Percentiles rank a stretch among this genome's conserved stretches.
phyloP scores from a whole-genome alignment of 169 alveolate species.

The Plasmodium vivax region DNA sequence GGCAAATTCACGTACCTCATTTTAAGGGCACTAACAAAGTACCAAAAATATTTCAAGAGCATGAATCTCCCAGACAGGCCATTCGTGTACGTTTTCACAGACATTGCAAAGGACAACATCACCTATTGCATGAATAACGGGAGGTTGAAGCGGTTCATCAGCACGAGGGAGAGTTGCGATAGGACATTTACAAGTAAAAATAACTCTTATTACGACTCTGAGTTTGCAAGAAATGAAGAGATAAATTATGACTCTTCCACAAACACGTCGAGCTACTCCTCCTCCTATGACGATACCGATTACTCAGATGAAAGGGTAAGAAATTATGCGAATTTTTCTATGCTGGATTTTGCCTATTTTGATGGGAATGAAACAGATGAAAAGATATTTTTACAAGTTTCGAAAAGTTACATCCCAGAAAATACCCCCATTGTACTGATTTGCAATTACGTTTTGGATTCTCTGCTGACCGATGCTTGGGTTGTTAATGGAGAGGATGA shows the following conservation, averaged over 20 bases:
- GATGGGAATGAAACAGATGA: conserved; percentile 84
- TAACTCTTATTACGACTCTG: conserved; percentile 52
- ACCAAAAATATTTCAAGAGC: conserved; percentile 79
- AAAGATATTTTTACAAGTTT: conserved; percentile 69
- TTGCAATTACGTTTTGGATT: conserved; percentile 87
- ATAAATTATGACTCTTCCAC: conserved; percentile 24
- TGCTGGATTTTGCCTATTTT: conserved; percentile 87
- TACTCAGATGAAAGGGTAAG: conserved; percentile 33
- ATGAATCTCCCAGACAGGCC: conserved; percentile 85
- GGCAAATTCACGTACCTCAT: conserved; percentile 85
- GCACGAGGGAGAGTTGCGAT: conserved; percentile 51
- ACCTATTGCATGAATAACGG: conserved; percentile 79
- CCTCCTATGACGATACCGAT: conserved; percentile 21
- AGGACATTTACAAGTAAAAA: conserved; percentile 46
- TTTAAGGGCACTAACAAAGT: conserved; percentile 83
- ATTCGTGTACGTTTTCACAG: conserved; percentile 87
- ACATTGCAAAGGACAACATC: conserved; percentile 84
- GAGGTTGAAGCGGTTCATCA: conserved; percentile 75
- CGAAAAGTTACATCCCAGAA: conserved; percentile 76
- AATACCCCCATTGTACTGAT: conserved; percentile 83
- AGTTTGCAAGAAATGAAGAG: conserved; percentile 26
- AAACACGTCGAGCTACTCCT: conserved; percentile 18
- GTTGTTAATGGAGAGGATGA: conserved; percentile 74
- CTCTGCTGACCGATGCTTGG: conserved; percentile 88
- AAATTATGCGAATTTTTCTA: conserved; percentile 46